Base-by-base conservation (phyloP, 306 rosid species). In the Fragaria vesca region DNA sequence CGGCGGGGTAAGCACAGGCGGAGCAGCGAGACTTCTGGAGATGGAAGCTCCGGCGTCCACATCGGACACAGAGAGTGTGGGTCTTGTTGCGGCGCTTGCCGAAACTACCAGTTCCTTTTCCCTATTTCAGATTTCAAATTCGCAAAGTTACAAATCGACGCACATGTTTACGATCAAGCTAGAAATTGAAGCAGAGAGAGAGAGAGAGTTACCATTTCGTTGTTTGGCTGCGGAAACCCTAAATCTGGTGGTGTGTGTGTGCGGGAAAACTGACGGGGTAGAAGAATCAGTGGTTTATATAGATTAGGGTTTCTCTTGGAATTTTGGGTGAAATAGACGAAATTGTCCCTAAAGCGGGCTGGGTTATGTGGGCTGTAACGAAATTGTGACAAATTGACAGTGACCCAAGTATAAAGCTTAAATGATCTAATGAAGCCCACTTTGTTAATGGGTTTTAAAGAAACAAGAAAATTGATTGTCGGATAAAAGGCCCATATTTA, bases 51-150 rank as follows among this genome's bases (percentile, higher is more conserved):
- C 79, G 45, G 71, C 79, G 79, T 8, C 79, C 71, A 40, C 79
- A 75, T n/a, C 79, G 71, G 32, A 77, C 73, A 24, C 80, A 77
- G 2, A 77, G 73, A 2, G 80, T 77, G 74, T 66, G 74, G 45
- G 80, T 51, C 74, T 77, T 77, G 74, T 77, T 77, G 74, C 80
- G 71, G 52, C 80, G 60, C 73, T 77, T 77, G 20, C 74, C 80
- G 7, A 77, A 77, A 10, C 77, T 73, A 2, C 48, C 52, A 10
- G 69, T 68, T 73, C 79, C 79, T 66, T 77, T 77, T 60, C 74
- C 80, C 80, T 77, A 20, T 60, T 61, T 24, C 68, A 58, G 12
- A 28, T 26, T 74, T 46, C 69, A 74, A 12, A 55, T 20, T 54
- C 28, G 16, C 40, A 21, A 54, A 12, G 6, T 38, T 74, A 13